Evolutionary conservation across 306 rosid genomes (phyloP).

Genomic region (Quercus glauca): DNA sequence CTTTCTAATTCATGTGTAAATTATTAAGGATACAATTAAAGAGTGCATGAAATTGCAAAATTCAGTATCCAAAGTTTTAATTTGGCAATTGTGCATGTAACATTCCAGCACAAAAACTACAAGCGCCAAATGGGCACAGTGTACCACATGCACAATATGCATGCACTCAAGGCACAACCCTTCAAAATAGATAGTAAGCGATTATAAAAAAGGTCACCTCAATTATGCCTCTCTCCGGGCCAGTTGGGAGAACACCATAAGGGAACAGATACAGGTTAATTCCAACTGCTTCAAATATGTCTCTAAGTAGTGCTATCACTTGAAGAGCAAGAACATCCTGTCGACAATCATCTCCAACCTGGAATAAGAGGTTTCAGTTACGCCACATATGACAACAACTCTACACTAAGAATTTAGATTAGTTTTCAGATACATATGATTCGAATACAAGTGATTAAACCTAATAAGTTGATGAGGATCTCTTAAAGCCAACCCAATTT

Average conservation of each 20-base stretch:
- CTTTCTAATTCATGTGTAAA: background rate
- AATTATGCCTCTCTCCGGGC: slow-evolving; percentile 89
- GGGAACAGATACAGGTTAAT: slow-evolving; percentile 87
- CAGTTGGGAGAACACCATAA: slow-evolving; percentile 97
- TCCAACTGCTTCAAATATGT: slow-evolving; percentile 90
- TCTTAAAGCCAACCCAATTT: background rate
- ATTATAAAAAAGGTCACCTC: slow-evolving; percentile 59
- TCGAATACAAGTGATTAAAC: background rate
- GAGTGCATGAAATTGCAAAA: background rate
- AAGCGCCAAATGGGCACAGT: background rate
- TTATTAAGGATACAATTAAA: background rate
- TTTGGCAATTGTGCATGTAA: background rate
- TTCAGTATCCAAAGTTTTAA: background rate
- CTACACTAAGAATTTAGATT: background rate
- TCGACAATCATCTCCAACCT: slow-evolving; percentile 99
- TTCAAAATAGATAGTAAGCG: slow-evolving; percentile 6
- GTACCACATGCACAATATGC: background rate
- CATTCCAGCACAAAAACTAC: background rate
- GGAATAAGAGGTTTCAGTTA: slow-evolving; percentile 33
- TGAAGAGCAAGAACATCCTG: slow-evolving; percentile 99
- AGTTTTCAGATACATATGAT: background rate
- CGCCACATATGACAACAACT: slow-evolving; percentile 20
- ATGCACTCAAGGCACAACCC: background rate
- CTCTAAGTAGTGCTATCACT: slow-evolving; percentile 93
- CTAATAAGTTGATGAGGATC: background rate